A percentile compares a stretch with the other conserved stretches of the same genome.
Evolutionary conservation across 73 alveolate species (phyloP).

Genomic region (Diophrys appendiculata): DNA sequence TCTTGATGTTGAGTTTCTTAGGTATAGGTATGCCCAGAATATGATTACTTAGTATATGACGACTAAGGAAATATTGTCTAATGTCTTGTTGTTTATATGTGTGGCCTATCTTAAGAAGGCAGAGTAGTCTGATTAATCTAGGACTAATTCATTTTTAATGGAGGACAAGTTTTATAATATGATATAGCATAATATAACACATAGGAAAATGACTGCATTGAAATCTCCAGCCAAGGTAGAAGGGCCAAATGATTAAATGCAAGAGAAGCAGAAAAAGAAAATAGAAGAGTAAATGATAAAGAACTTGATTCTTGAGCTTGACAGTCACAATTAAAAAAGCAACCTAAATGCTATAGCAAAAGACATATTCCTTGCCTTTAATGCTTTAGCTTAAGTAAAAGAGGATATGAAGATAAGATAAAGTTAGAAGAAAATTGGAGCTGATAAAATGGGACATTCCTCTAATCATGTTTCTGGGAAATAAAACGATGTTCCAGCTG

Average conservation of each 20-base stretch:
- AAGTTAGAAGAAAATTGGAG: no score
- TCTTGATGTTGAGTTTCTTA: neutral
- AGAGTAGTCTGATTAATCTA: neutral
- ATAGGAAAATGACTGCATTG: neutral
- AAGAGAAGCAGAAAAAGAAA: neutral
- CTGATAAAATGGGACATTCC: no score
- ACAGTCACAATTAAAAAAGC: neutral
- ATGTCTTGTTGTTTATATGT: neutral
- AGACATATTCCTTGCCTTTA: neutral
- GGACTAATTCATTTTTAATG: neutral
- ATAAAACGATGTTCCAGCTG: no score
- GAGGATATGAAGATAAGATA: neutral
- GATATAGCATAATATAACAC: neutral
- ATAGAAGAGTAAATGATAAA: neutral
- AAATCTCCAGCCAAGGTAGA: neutral
- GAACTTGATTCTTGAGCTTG: neutral
- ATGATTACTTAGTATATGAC: neutral
- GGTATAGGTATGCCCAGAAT: neutral
- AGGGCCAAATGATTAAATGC: neutral
- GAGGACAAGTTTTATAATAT: neutral
- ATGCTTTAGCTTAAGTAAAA: neutral
- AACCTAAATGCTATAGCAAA: neutral
- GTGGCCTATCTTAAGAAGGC: neutral
- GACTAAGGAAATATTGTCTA: neutral
- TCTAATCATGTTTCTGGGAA: no score